A percentile compares a stretch with the other conserved stretches of the same genome.
Conservation (phyloP, 495 filamentous ascomycete genomes). For the Filosporella fistucella region DNA sequence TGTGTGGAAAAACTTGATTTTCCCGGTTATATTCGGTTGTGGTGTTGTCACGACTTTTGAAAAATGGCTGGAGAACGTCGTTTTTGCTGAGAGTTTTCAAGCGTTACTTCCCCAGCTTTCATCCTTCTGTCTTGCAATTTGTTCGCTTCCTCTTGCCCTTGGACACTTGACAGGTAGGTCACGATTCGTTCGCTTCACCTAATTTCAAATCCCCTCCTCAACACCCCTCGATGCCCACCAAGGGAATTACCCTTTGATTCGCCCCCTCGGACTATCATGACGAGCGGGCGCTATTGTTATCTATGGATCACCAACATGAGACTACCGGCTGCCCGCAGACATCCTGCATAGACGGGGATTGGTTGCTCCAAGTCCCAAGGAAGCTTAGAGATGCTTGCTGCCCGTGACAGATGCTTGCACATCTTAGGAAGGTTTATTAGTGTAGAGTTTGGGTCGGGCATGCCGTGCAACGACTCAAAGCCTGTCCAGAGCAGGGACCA, state of each 20-base stretch:
- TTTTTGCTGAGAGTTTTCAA: no score
- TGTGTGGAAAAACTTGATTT: background rate
- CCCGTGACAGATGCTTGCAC: conserved; percentile 1
- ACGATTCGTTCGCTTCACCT: no score
- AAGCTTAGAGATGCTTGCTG: conserved; percentile 13
- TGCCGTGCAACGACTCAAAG: conserved; percentile 2
- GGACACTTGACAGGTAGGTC: no score
- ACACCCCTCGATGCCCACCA: background rate
- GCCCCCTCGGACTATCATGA: background rate
- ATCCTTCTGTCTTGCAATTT: background rate
- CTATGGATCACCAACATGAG: conserved; percentile 14
- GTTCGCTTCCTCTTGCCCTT: background rate
- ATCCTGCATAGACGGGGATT: conserved; percentile 1
- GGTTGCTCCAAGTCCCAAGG: conserved; percentile 5
- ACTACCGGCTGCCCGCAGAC: background rate
- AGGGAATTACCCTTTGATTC: conserved; percentile 11
- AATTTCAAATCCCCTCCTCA: no score
- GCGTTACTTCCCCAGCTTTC: no score
- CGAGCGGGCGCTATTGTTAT: conserved; percentile 16
- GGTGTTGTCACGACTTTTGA: no score
- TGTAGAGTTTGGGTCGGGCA: background rate
- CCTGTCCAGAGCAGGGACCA: background rate
- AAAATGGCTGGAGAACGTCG: background rate
- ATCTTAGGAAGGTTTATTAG: background rate
- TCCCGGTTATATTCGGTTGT: background rate